Base-by-base conservation (phyloP, 257 asterid genomes). In the Salvia splendens region DNA sequence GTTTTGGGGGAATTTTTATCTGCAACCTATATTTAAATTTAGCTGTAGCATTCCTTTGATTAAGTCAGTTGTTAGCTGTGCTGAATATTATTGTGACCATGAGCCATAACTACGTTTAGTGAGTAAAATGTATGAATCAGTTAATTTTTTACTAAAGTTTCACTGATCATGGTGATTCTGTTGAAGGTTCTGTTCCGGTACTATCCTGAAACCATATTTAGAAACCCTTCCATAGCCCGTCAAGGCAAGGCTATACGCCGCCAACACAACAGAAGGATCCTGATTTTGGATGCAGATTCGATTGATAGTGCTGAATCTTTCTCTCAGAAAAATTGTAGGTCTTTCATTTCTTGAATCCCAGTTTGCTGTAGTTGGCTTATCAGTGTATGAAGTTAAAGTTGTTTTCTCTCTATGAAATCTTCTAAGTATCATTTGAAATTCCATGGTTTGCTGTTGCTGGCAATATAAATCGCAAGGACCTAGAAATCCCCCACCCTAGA, bases 231-330 rank as follows among this genome's bases (percentile, higher is more conserved):
- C 54, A 77, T 92, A 72, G 98, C 97, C 71, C 98, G 95, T 59
- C 98, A 85, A 73, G 97, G 97, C 71, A 89, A 92, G 86, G 89
- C 97, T 80, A 73, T 92, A 67, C 96, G 97, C 55, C 96, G 97
- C 80, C 91, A 86, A 50, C 94, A 86, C 65, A 76, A 82, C 61
- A 83, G 78, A 66, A 86, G 86, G 77, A 77, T 77, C 78, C 80
- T 81, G 71, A 92, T 82, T 81, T 79, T 87, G 63, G 71, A 67
- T 58, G 79, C 74, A 68, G 77, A 76, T 58, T 43, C 41, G 42
- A 38, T 38, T 41, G 51, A 61, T 20, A 50, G 42, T 48, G 67
- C 77, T 73, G 70, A 73, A 71, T 64, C 77, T 61, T 61, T 68
- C 41, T 54, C 52, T 42, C 51, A 43, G 64, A 74, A 68, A 61